phyloP scores from a whole-genome alignment of 352 stramenopile species.

The Pythium apleroticum region DNA sequence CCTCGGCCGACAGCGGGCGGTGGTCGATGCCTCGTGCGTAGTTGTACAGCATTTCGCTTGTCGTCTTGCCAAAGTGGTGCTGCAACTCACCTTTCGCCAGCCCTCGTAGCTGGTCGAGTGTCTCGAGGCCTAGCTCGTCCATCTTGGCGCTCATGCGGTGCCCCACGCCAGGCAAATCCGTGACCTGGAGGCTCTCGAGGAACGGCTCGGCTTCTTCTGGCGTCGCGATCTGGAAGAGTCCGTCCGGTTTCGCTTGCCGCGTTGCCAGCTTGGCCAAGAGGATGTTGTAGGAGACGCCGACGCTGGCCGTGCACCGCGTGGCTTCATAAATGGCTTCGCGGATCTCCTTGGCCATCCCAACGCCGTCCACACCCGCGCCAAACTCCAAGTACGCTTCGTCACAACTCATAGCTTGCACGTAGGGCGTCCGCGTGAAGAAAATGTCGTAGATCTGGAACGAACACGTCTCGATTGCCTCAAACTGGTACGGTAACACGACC shows the following conservation, averaged over 20 bases:
- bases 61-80: conserved; percentile 63
- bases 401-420: conserved; percentile 94
- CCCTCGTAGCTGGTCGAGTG: conserved; percentile 58
- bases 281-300: conserved; percentile 93
- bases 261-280: conserved; percentile 94
- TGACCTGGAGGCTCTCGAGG: conserved; percentile 60
- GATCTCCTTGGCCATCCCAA: conserved; percentile 68
- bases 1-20: conserved; percentile 64
- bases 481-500: conserved; percentile 94
- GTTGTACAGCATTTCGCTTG: conserved; percentile 69
- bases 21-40: conserved; percentile 79
- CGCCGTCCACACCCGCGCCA: conserved; percentile 50
- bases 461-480: conserved; percentile 87
- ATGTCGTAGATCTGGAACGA: conserved; percentile 93
- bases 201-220: conserved; percentile 54
- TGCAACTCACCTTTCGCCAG: conserved; percentile 58
- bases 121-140: conserved; percentile 58
- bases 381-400: conserved; percentile 96
- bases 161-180: conserved; percentile 83
- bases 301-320: conserved; percentile 91
- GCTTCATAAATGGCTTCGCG: conserved; percentile 65
- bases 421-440: conserved; percentile 83
- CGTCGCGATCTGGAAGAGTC: conserved; percentile 63
- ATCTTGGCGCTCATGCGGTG: conserved; percentile 65
- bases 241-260: conserved; percentile 92